phyloP scores from a whole-genome alignment of 345 rosid genomes.

The Eucalyptus victrix region DNA sequence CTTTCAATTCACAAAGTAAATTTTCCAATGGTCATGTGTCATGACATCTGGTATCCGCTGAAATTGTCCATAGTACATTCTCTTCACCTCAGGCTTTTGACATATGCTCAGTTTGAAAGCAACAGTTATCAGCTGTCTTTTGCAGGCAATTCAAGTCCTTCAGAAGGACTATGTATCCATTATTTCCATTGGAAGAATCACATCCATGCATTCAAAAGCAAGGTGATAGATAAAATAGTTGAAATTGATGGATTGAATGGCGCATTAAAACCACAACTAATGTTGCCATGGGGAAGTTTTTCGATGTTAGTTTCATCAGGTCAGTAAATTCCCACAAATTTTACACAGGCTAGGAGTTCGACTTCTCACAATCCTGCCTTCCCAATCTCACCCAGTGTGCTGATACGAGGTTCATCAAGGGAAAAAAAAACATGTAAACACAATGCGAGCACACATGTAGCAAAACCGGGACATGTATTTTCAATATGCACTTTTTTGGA shows the following conservation, averaged over 20 bases:
- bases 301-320: background rate
- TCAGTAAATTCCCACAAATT: background rate
- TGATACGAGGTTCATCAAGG: background rate
- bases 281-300: background rate
- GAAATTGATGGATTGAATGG: background rate
- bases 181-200: background rate
- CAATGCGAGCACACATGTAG: background rate
- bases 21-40: background rate
- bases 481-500: background rate
- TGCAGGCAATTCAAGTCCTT: background rate
- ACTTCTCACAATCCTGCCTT: background rate
- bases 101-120: background rate
- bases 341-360: background rate
- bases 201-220: background rate
- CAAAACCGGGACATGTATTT: background rate
- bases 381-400: background rate
- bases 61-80: background rate
- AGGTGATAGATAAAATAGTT: background rate
- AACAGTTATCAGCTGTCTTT: background rate
- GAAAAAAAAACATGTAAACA: background rate
- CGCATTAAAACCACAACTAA: background rate
- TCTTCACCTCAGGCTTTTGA: background rate
- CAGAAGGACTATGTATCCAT: background rate
- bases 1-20: background rate
- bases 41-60: background rate